Evolutionary conservation across 331 rosid genomes (phyloP).

Genomic region (Spiraea crenata): DNA sequence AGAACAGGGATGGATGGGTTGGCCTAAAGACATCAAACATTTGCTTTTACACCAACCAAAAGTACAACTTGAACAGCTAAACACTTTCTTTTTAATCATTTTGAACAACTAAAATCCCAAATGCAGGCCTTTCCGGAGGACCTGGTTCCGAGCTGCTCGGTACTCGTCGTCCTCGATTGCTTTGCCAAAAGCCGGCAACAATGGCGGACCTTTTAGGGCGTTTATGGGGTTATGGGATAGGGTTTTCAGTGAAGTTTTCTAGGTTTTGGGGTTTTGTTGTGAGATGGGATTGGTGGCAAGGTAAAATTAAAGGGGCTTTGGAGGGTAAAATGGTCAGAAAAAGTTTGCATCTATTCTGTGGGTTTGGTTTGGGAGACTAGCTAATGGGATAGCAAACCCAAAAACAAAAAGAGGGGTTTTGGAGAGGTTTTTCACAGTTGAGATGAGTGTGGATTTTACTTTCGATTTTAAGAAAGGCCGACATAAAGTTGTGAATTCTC

Average conservation of each 20-base stretch:
- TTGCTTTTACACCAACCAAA: slow-evolving; percentile 96
- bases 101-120: slow-evolving; percentile 80
- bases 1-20: no score
- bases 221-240: slow-evolving; percentile 33
- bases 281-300: slow-evolving; percentile 50
- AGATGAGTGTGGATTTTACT: background rate
- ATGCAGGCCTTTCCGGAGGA: slow-evolving; percentile 63
- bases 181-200: slow-evolving; percentile 59
- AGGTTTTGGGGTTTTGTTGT: slow-evolving; percentile 33
- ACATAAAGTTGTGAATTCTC: no score
- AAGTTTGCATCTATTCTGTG: slow-evolving; percentile 45
- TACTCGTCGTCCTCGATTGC: slow-evolving; percentile 80
- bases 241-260: slow-evolving; percentile 36
- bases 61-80: no score
- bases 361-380: slow-evolving; percentile 9
- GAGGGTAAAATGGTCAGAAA: slow-evolving; percentile 45
- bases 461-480: background rate
- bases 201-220: slow-evolving; percentile 56
- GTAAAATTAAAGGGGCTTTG: slow-evolving; percentile 50
- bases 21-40: no score
- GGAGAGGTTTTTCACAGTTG: slow-evolving; percentile 39
- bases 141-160: slow-evolving; percentile 76
- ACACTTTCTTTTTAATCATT: no score
- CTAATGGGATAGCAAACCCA: slow-evolving; percentile 5
- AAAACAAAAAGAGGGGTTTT: slow-evolving; percentile 24